Base-by-base conservation (phyloP, 2,329 filamentous ascomycete genomes). In the Paramyrothecium roridum region DNA sequence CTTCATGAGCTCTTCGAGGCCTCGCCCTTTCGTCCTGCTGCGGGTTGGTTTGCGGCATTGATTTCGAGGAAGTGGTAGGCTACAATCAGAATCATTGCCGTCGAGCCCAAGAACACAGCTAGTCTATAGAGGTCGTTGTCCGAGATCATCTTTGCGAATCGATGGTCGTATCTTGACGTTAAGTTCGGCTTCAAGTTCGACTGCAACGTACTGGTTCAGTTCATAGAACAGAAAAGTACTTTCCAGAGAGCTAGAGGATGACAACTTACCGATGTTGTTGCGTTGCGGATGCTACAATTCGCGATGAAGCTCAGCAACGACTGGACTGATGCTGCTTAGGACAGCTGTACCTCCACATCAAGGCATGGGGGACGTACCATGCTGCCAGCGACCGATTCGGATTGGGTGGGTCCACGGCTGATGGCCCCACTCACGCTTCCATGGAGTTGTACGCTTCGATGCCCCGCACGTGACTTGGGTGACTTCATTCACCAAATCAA, bases 1-100 rank as follows among this genome's bases (percentile, higher is more conserved):
- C 37, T 43, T 43, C 57, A 62, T 57, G 64, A 50, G 20, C 3
- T 50, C n/a, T 68, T 54, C 22, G 48, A 49, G 56, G 49, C 54
- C 8, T 55, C 40, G 13, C 49, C 54, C 17, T 57, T 58, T 30
- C 56, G 37, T 16, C 52, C n/a, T 10, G 55, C 54, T 4, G 58
- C 54, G 17, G 50, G 45, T 16, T 63, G 58, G 11, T 57, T 48
- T 22, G 56, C 48, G 34, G 91, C 85, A 70, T 99, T 98, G 78
- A 96, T 84, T 73, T 98, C 93, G 66, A 99, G 86, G 77, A 96
- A 98, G 74, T 98, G 92, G 76, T 99, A 98, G 26, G 96, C 76
- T 30, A 99, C 86, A 62, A 98, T 97, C 59, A 99, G 82, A 48
- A 97, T 80, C 90, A 98, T 93, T 60, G 93, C 86, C 45, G 87